Evolutionary conservation across 2,329 filamentous ascomycete genomes (phyloP).

Genomic region (Mycosphaerella sp.): DNA sequence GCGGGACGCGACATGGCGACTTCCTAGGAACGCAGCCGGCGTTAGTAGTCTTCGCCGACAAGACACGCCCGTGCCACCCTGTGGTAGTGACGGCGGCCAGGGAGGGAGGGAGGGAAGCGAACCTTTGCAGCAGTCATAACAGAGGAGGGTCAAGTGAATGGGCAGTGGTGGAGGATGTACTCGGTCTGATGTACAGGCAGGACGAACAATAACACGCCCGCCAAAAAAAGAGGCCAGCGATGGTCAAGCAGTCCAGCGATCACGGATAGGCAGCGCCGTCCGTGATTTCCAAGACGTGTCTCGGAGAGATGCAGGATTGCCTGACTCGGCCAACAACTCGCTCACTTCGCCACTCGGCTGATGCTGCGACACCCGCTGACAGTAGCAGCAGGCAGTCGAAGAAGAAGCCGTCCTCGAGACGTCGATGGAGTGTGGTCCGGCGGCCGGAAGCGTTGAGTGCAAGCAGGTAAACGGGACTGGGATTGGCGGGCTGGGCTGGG

Average conservation of each 20-base stretch:
- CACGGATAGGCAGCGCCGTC: neutral
- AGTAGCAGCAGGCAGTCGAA: neutral
- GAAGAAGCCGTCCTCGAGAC: neutral
- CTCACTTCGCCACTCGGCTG: slow-evolving; percentile 2
- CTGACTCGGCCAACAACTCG: neutral
- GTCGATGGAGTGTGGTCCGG: neutral
- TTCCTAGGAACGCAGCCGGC: slow-evolving; percentile 25
- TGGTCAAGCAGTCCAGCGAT: neutral
- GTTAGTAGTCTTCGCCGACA: slow-evolving; percentile 8
- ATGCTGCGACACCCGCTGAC: neutral
- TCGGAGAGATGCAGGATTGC: neutral
- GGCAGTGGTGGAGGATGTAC: neutral
- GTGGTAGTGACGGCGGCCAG: neutral
- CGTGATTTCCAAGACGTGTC: neutral
- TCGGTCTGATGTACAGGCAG: neutral
- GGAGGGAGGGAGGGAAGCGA: neutral
- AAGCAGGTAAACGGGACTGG: no score
- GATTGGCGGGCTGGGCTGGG: no score
- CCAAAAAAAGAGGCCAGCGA: no score
- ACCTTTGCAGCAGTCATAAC: slow-evolving; percentile 16
- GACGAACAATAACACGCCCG: neutral
- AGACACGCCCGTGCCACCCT: neutral
- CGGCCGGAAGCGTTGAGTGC: neutral
- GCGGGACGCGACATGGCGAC: slow-evolving; percentile 34
- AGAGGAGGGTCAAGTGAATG: neutral